Evolutionary conservation across 768 basidiomycete genomes (phyloP).

Genomic region (Podaxis pistillaris): DNA sequence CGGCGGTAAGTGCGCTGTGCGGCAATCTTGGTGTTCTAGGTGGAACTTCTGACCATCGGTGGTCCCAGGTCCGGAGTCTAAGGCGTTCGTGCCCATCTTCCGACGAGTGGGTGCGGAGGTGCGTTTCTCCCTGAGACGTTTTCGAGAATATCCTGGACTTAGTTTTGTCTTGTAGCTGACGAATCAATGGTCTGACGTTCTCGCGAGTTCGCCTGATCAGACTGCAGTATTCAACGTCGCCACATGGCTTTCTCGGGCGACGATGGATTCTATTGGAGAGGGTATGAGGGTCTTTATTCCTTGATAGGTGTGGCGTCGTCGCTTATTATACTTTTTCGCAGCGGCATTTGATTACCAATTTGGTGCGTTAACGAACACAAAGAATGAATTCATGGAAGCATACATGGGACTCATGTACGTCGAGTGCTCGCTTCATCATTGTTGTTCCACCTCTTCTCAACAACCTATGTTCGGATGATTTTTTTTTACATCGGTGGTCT

Average conservation of each 20-base stretch:
- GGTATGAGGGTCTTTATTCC: conserved; percentile 25
- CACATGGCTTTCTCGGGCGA: conserved; percentile 47
- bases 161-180: conserved; percentile 34
- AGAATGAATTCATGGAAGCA: conserved; percentile 54
- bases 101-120: conserved; percentile 42
- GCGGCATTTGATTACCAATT: conserved; percentile 59
- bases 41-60: neutral
- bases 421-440: neutral
- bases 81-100: conserved; percentile 50
- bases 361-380: conserved; percentile 44
- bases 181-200: conserved; percentile 48
- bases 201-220: conserved; percentile 40
- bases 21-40: neutral
- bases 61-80: conserved; percentile 39
- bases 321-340: conserved; percentile 17
- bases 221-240: conserved; percentile 46
- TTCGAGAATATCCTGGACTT: neutral
- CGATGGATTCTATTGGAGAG: conserved; percentile 52
- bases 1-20: conserved; percentile 31
- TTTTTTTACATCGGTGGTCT: neutral
- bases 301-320: neutral
- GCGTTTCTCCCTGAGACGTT: conserved; percentile 17
- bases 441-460: neutral
- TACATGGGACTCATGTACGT: conserved; percentile 50
- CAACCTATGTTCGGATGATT: neutral